Evolutionary conservation across 257 asterid species (phyloP).

Genomic region (Salvia rosmarinus): DNA sequence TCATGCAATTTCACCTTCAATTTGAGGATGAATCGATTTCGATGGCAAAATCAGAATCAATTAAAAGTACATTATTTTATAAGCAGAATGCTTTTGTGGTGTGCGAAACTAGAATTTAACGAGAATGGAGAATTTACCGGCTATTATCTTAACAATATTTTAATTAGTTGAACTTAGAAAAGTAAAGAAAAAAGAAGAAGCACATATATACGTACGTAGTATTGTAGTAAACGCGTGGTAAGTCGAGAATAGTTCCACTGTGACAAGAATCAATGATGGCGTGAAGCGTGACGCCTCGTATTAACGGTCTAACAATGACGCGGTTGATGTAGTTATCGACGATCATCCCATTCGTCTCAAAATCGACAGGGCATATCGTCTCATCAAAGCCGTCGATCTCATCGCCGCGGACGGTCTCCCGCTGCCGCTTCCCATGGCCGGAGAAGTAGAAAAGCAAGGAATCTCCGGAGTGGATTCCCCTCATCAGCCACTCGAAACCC

Average conservation of each 20-base stretch:
- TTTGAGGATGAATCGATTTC: too few relatives aligned
- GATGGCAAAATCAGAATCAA: too few relatives aligned
- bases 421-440: slow-evolving; percentile 43
- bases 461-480: slow-evolving; percentile 42
- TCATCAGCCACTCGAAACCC: slow-evolving; percentile 40
- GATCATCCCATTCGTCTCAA: slow-evolving; percentile 52
- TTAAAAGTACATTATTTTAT: too few relatives aligned
- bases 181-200: too few relatives aligned
- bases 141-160: too few relatives aligned
- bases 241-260: slow-evolving; percentile 81
- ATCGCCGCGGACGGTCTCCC: slow-evolving; percentile 20
- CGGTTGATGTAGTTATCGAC: slow-evolving; percentile 61
- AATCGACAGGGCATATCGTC: slow-evolving; percentile 64
- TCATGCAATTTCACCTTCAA: too few relatives aligned
- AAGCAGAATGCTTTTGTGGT: too few relatives aligned
- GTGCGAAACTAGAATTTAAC: too few relatives aligned
- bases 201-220: too few relatives aligned
- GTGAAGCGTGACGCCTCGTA: slow-evolving; percentile 58
- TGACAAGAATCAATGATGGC: slow-evolving; percentile 78
- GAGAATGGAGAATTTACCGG: too few relatives aligned
- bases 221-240: slow-evolving; percentile 54
- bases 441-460: slow-evolving; percentile 48
- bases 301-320: slow-evolving; percentile 56
- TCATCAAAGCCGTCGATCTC: slow-evolving; percentile 49
- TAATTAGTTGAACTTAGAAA: too few relatives aligned